Percentiles rank a stretch among this genome's conserved stretches.
These are phyloP conservation scores for Crucihimalaya himalaica DNA, from an alignment of 345 rosid genomes.

Conservation along the genomic window DNA sequence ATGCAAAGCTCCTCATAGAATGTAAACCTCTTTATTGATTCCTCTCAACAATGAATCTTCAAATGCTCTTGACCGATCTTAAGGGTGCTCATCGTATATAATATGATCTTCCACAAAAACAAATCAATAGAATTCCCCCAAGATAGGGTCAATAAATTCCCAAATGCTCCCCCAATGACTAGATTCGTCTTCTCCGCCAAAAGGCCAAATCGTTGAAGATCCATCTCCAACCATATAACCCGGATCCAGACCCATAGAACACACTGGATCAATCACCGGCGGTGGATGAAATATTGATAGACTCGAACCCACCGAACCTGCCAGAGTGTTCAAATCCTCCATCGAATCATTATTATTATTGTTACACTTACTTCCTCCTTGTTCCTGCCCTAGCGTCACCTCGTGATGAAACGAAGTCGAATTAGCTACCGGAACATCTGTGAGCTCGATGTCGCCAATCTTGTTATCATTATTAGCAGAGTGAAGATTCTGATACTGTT, in stretches of 20 bases:
- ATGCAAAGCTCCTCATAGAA: constrained; percentile 31
- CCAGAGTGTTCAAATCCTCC: constrained; percentile 44
- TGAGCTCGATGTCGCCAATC: constrained; percentile 19
- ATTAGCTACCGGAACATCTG: constrained; percentile 17
- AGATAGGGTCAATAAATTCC: constrained; percentile 63
- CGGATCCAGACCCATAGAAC: constrained; percentile 53
- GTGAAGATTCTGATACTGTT: constrained; percentile 37
- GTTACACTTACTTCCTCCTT: constrained; percentile 27
- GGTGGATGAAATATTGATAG: constrained; percentile 47
- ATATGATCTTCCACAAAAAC: constrained; percentile 11
- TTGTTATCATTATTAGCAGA: constrained; percentile 10
- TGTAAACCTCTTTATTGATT: constrained; percentile 16
- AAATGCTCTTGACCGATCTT: not conserved
- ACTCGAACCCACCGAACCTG: constrained; percentile 52
- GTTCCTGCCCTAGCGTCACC: constrained; percentile 34
- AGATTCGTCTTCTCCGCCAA: constrained; percentile 63
- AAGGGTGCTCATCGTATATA: not conserved
- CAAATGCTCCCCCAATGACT: constrained; percentile 53
- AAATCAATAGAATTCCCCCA: constrained; percentile 26
- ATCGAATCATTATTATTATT: constrained; percentile 5
- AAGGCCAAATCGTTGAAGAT: constrained; percentile 64
- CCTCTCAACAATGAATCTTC: constrained; percentile 16
- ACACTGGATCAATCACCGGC: constrained; percentile 30
- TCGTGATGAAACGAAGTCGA: constrained; percentile 20
- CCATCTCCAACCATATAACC: constrained; percentile 46